Evolutionary conservation across 2,329 filamentous ascomycete genomes (phyloP).

Genomic region (Colletotrichum liaoningense): DNA sequence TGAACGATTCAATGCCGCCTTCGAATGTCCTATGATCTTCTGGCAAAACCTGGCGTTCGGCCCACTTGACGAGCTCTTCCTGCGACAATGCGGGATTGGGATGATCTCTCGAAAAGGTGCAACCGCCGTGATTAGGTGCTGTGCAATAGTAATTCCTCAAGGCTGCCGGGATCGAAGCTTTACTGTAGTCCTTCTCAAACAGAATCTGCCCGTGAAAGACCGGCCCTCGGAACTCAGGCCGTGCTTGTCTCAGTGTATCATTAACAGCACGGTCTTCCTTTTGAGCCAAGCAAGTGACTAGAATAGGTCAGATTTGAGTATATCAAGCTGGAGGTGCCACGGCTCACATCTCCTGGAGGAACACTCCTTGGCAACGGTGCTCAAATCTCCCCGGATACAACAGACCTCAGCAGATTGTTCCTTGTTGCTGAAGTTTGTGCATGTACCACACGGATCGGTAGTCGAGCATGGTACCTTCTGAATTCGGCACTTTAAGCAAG

Average conservation of each 20-base stretch:
- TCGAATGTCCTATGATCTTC: slow-evolving; percentile 19
- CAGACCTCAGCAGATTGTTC: not conserved
- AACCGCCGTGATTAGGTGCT: not conserved
- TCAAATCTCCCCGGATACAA: slow-evolving; percentile 22
- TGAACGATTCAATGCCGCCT: slow-evolving; percentile 16
- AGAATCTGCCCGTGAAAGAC: not conserved
- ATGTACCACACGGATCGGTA: slow-evolving; percentile 3
- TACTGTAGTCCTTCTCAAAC: not conserved
- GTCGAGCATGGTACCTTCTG: slow-evolving; percentile 21
- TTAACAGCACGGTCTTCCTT: not conserved
- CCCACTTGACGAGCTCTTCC: slow-evolving; percentile 7
- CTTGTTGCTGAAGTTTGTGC: slow-evolving; percentile 14
- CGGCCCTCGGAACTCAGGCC: not conserved
- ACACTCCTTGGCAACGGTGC: not conserved
- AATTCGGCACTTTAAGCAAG: slow-evolving; percentile 28
- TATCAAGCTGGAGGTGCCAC: not conserved
- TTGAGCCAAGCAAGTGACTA: not conserved
- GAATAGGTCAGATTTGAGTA: not conserved
- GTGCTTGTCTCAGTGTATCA: not conserved
- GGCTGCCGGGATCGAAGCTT: not conserved
- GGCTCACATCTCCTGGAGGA: slow-evolving; percentile 21
- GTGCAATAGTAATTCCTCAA: slow-evolving; percentile 8
- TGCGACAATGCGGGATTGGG: not conserved
- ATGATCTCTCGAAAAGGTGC: slow-evolving; percentile 7
- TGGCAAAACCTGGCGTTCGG: not conserved